phyloP scores from a whole-genome alignment of 768 basidiomycete genomes.

The Lentinula sp. region DNA sequence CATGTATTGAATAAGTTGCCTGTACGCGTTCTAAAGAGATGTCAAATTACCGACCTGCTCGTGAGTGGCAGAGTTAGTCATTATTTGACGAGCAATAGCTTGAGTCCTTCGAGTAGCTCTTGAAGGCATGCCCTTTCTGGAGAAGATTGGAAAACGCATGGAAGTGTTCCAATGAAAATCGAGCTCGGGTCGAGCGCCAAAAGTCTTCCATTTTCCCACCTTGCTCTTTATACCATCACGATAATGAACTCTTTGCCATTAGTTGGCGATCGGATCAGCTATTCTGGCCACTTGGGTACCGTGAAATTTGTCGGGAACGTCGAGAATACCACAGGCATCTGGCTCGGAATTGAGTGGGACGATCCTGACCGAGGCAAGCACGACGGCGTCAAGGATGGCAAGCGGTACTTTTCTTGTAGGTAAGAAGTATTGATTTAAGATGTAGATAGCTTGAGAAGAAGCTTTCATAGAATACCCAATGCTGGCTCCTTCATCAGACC shows the following conservation, averaged over 20 bases:
- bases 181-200: neutral
- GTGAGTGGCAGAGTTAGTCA: slow-evolving; percentile 25
- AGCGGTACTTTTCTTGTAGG: slow-evolving; percentile 75
- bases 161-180: neutral
- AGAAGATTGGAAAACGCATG: slow-evolving; percentile 23
- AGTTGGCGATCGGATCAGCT: slow-evolving; percentile 49
- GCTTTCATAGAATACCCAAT: slow-evolving; percentile 39
- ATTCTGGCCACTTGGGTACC: slow-evolving; percentile 56
- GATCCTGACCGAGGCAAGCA: slow-evolving; percentile 81
- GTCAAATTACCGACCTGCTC: slow-evolving; percentile 8
- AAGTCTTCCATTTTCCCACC: neutral
- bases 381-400: slow-evolving; percentile 73
- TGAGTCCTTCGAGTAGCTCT: slow-evolving; percentile 33
- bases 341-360: slow-evolving; percentile 99
- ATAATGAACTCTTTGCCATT: slow-evolving; percentile 22
- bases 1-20: slow-evolving; percentile 9
- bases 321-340: slow-evolving; percentile 54
- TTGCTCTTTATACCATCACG: slow-evolving; percentile 11
- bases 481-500: slow-evolving; percentile 81
- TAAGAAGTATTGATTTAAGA: slow-evolving; percentile 26
- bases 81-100: slow-evolving; percentile 44
- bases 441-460: slow-evolving; percentile 2
- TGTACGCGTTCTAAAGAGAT: neutral
- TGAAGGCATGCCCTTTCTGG: slow-evolving; percentile 37
- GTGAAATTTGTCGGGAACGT: slow-evolving; percentile 66